Percentiles rank a stretch among this genome's conserved stretches.
Evolutionary conservation across 352 stramenopile species (phyloP).

Genomic region (Phytopythium oedochilum): DNA sequence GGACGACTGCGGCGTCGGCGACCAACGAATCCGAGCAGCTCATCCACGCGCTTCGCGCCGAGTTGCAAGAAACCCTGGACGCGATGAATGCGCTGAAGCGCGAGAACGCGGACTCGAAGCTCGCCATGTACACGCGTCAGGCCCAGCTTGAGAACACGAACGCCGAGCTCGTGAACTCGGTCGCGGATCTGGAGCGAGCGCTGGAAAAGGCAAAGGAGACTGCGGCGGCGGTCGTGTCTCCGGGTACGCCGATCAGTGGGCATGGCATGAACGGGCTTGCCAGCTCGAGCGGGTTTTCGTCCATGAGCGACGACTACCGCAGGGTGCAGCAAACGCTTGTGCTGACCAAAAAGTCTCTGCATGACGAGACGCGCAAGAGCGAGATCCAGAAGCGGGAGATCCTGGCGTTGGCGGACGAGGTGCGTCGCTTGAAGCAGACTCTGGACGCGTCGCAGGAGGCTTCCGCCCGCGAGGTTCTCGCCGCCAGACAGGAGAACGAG

Average conservation of each 20-base stretch:
- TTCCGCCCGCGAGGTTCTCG: slow-evolving; percentile 30
- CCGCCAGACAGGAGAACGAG: slow-evolving; percentile 31
- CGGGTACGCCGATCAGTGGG: neutral
- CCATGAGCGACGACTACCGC: slow-evolving; percentile 51
- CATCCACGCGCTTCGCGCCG: slow-evolving; percentile 45
- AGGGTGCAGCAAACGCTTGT: slow-evolving; percentile 59
- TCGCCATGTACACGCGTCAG: slow-evolving; percentile 68
- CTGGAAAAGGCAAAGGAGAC: slow-evolving; percentile 39
- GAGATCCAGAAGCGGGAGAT: slow-evolving; percentile 71
- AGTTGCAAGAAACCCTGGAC: slow-evolving; percentile 65
- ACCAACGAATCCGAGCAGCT: slow-evolving; percentile 68
- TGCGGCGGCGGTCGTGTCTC: neutral
- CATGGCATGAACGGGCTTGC: neutral
- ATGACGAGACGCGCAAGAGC: slow-evolving; percentile 63
- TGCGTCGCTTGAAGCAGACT: slow-evolving; percentile 45
- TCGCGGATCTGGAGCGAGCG: slow-evolving; percentile 61
- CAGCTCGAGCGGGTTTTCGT: slow-evolving; percentile 16
- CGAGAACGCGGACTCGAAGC: slow-evolving; percentile 58
- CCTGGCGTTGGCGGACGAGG: slow-evolving; percentile 38
- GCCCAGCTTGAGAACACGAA: slow-evolving; percentile 74
- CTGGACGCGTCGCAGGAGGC: slow-evolving; percentile 29
- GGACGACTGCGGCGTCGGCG: slow-evolving; percentile 57
- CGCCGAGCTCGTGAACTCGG: slow-evolving; percentile 55
- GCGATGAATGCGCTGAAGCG: slow-evolving; percentile 54
- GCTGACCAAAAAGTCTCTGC: slow-evolving; percentile 68